Evolutionary conservation across 2,329 filamentous ascomycete species (phyloP).

Genomic region (Truncatella angustata): DNA sequence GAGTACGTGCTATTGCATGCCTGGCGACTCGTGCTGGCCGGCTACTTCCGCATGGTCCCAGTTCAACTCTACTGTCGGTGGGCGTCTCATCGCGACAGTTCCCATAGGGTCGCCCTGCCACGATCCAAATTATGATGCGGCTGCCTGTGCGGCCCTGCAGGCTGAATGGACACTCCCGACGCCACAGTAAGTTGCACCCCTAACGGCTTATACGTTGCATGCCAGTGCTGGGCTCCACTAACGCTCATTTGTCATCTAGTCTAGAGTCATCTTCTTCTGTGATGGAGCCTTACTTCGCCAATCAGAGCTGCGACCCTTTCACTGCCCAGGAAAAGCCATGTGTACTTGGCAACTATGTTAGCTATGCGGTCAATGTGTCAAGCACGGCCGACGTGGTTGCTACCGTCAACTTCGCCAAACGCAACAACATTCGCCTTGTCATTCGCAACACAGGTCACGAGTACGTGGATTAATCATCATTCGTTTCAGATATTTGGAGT

Average conservation of each 20-base stretch:
- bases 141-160: conserved; percentile 8
- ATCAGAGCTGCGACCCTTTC: conserved; percentile 39
- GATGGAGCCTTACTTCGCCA: conserved; percentile 38
- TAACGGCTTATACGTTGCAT: not conserved
- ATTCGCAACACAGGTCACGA: conserved; percentile 45
- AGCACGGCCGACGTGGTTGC: conserved; percentile 26
- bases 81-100: conserved; percentile 9
- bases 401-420: conserved; percentile 32
- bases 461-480: conserved; percentile 22
- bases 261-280: conserved; percentile 23
- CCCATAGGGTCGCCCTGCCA: conserved; percentile 9
- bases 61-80: conserved; percentile 7
- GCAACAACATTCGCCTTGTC: conserved; percentile 32
- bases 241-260: not conserved
- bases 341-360: conserved; percentile 41
- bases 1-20: conserved; percentile 4
- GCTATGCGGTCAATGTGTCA: conserved; percentile 35
- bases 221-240: not conserved
- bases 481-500: not conserved
- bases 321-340: conserved; percentile 37
- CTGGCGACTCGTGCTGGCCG: conserved; percentile 6
- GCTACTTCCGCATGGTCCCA: conserved; percentile 2
- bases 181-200: conserved; percentile 6
- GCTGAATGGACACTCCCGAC: conserved; percentile 4
- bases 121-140: conserved; percentile 7